Evolutionary conservation across 192 early-diverging fungal genomes (phyloP), one percentile per base, ranked within the genome.

Genomic region (Chytriomyces sp.): DNA sequence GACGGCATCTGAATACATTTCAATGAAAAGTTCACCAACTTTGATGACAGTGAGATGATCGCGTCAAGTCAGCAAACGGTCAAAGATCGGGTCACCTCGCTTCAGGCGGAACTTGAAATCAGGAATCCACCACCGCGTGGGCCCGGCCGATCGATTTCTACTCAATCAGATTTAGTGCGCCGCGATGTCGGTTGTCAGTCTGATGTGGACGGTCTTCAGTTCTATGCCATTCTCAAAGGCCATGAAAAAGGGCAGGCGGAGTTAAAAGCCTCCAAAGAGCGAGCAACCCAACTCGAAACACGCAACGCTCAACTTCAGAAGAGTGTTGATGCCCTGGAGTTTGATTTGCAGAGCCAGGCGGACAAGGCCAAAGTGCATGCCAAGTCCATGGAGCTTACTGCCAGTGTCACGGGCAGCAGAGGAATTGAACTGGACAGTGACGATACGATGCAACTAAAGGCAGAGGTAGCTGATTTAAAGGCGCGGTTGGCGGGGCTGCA

Each of bases 401-500:
- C 38, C 17, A 62, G 12, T n/a, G 7, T n/a, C 10, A 6, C 8
- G 8, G n/a, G n/a, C n/a, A 49, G 44, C 44, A 14, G 44, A 49
- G 44, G 44, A 49, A n/a, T 49, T 14, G 39, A 41, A 3, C 39
- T 31, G 8, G 66, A 56, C 3, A 53, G 56, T 37, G 56, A 70
- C n/a, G 68, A 58, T n/a, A 70, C 34, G 30, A 5, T 59, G 17
- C 26, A 40, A 5, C 57, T 70, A 3, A 58, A 70, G 41, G 54
- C 68, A 32, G 68, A 70, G 40, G 38, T 59, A 17, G 38, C 53
- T 33, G 68, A 58, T 39, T 31, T 59, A 7, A 70, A 70, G 41
- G 22, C 68, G 10, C 68, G 56, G 7, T 33, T 70, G 56, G 36
- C 34, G n/a, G 68, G 39, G 10, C 32, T 70, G 36, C 68, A 70